Evolutionary conservation across 305 asterid species (phyloP).

Genomic region (Fraxinus floribunda): DNA sequence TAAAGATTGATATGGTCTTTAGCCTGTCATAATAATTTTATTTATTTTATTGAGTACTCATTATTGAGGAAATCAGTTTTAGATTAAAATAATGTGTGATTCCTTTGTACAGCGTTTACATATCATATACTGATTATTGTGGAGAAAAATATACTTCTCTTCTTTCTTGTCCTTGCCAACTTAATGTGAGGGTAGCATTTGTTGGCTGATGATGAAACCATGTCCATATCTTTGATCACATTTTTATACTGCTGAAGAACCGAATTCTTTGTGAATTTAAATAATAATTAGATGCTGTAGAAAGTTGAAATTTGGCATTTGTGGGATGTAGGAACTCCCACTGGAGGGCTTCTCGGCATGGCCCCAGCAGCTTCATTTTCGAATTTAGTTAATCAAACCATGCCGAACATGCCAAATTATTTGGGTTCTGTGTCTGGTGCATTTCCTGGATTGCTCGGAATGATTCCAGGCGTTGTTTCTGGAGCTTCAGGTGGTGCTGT

Average conservation of each 20-base stretch:
- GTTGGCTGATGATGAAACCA: background rate
- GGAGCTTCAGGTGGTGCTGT: slow-evolving; percentile 94
- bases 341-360: slow-evolving; percentile 83
- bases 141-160: background rate
- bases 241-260: background rate
- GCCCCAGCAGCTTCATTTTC: slow-evolving; percentile 71
- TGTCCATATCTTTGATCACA: slow-evolving; percentile 19
- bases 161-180: background rate
- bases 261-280: background rate
- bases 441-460: slow-evolving; percentile 93
- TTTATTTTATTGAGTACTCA: background rate
- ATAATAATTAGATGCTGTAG: background rate
- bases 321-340: slow-evolving; percentile 59
- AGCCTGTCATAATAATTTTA: background rate
- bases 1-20: background rate
- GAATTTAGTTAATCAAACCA: slow-evolving; percentile 81
- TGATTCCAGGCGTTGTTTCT: slow-evolving; percentile 84
- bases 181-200: background rate
- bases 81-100: background rate
- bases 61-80: background rate
- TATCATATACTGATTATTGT: background rate
- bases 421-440: slow-evolving; percentile 93
- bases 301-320: slow-evolving; percentile 17
- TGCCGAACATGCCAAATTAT: slow-evolving; percentile 99
- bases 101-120: background rate